Base-by-base conservation (phyloP, 2,329 filamentous ascomycete genomes). In the Corinectria fuckeliana region DNA sequence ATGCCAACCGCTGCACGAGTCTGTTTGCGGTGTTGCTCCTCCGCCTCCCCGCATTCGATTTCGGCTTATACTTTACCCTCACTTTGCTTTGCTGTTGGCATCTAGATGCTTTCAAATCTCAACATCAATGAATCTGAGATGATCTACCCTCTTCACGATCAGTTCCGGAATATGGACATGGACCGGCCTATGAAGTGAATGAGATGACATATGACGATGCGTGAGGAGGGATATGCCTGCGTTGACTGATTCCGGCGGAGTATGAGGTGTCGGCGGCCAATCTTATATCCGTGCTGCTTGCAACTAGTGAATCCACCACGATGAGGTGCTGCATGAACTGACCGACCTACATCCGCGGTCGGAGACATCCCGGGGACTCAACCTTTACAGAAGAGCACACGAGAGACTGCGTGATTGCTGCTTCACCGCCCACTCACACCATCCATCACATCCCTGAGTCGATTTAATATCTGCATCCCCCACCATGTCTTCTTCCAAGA, bases 401-500 rank as follows among this genome's bases (percentile, higher is more conserved):
- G 39, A 39, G n/a, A 38, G 23, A 51, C 28, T 51, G 38, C 30
- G 41, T 50, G 44, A 16, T 41, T 38, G 23, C 44, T 51, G 54
- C 56, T 26, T 53, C 55, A 50, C 25, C 49, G 36, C 28, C 36
- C 54, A 44, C 32, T 20, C 34, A 25, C n/a, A 41, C 20, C 14
- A 9, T 21, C 23, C 47, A 23, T 25, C 13, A 21, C 28, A 56
- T n/a, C 39, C 34, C 23, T 21, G 21, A 25, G 39, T 25, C 39
- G 4, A 16, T 5, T 9, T 26, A n/a, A 14, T 48, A 50, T 38
- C 28, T 30, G 14, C n/a, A 21, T 26, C 34, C n/a, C 10, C 10
- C 55, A 58, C 9, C 36, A 70, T 70, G 68, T 71, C 69, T 60
- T 66, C 67, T 14, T 36, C 52, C 39, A 71, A 64, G 48, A 77